These are phyloP conservation scores for Nemania sp. DNA, from an alignment of 2,329 filamentous ascomycete species.

Conservation along the genomic window DNA sequence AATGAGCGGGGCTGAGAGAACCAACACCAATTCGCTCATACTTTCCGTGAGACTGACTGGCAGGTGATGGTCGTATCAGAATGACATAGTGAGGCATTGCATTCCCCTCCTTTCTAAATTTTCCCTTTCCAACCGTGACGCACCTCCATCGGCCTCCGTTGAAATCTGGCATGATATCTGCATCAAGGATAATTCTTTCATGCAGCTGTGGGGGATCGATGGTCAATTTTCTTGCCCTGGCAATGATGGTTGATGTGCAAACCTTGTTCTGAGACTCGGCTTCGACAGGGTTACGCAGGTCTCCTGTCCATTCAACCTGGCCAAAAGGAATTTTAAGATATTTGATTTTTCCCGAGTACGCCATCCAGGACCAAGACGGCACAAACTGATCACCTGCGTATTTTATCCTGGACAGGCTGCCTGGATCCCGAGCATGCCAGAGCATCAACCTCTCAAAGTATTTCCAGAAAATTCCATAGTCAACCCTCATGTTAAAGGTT, in stretches of 20 bases:
- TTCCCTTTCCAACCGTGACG: background rate
- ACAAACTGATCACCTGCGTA: background rate
- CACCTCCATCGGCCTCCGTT: background rate
- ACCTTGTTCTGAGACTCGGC: background rate
- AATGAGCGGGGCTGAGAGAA: background rate
- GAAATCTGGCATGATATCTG: background rate
- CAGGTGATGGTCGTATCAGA: background rate
- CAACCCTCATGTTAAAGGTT: background rate
- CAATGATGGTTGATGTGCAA: background rate
- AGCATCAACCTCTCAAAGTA: background rate
- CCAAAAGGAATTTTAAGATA: constrained; percentile 6
- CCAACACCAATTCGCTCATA: constrained; percentile 2
- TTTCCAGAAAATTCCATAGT: background rate
- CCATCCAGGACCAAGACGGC: constrained; percentile 5
- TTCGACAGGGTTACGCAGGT: background rate
- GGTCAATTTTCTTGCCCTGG: background rate
- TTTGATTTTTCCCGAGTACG: background rate
- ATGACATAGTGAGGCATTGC: background rate
- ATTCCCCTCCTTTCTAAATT: background rate
- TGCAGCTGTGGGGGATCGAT: background rate
- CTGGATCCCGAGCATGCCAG: background rate
- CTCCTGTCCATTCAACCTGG: background rate
- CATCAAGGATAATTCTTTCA: background rate
- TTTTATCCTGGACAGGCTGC: background rate
- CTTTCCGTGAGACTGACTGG: background rate